Evolutionary conservation across 306 rosid species (phyloP).

Genomic region (Comarum palustre): DNA sequence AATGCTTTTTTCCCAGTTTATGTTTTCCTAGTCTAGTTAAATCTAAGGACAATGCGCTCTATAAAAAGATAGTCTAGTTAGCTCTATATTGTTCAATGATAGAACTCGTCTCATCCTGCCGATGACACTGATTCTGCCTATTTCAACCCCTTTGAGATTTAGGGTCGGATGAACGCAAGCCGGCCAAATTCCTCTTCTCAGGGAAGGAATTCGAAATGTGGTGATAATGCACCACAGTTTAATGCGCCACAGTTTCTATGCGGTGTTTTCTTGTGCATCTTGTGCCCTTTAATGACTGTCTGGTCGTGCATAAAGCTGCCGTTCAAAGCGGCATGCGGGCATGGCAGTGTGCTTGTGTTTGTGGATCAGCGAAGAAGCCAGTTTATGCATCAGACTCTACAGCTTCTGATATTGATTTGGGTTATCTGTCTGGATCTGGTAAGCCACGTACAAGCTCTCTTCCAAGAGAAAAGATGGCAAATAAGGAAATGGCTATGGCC

Average conservation of each 20-base stretch:
- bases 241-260: conserved; percentile 38
- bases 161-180: conserved; percentile 7
- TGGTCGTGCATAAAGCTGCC: conserved; percentile 59
- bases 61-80: background rate
- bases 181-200: conserved; percentile 17
- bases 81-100: background rate
- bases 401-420: conserved; percentile 61
- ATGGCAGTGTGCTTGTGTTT: conserved; percentile 35
- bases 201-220: conserved; percentile 25
- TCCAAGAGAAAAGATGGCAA: background rate
- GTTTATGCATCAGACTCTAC: conserved; percentile 47
- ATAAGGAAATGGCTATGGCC: background rate
- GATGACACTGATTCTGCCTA: background rate
- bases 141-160: background rate
- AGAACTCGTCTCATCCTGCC: background rate
- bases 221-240: conserved; percentile 33
- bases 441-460: background rate
- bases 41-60: background rate
- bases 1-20: background rate
- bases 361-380: conserved; percentile 34
- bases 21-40: background rate
- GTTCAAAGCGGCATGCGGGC: conserved; percentile 29
- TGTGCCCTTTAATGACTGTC: conserved; percentile 44
- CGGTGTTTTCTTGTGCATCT: conserved; percentile 48
- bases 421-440: conserved; percentile 22